Evolutionary conservation across 2,329 filamentous ascomycete genomes (phyloP), one percentile per base, ranked within the genome.

Genomic region (Aspergillus sp.): DNA sequence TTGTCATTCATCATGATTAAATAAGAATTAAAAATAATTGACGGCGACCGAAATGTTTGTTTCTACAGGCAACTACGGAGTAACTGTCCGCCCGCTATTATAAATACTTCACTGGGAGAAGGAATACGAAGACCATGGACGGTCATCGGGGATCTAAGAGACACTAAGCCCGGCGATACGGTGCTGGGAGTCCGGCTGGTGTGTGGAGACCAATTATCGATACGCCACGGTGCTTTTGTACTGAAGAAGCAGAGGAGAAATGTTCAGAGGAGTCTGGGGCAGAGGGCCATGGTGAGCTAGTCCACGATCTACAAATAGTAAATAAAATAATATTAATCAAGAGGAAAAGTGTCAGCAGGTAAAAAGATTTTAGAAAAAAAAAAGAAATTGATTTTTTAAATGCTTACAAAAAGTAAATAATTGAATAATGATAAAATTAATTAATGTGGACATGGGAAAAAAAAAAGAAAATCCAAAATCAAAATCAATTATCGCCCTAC

Each of bases 281-380:
- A 16, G 36, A 42, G 36, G 36, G 26, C 26, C 26, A 29, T 29
- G 26, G 26, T 29, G 16, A 49, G 10, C 49, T 51, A 24, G 26
- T 26, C n/a, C 49, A 51, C 56, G 63, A 65, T 62, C 63, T 61
- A 63, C 59, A 62, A 65, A 64, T 63, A 50, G 57, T 22, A 57
- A 54, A 53, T 6, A 5, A 20, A n/a, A 26, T 45, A 16, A 54
- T n/a, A 14, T 4, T 39, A 50, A 24, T 56, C 39, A 47, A 18
- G 49, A 47, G n/a, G 10, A 47, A 49, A 18, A 46, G 6, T 29
- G 26, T 29, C 26, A 29, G 26, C 26, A 29, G 26, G 26, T 9
- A 18, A 46, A 46, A 46, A 46, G n/a, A 24, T 24, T 24, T 5
- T 24, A 18, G 16, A 46, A 20, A 20, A 20, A 20, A 46, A 46